A percentile compares a stretch with the other conserved stretches of the same genome.
phyloP scores from a whole-genome alignment of 768 basidiomycete genomes.

The Pleurotus citrinopileatus region DNA sequence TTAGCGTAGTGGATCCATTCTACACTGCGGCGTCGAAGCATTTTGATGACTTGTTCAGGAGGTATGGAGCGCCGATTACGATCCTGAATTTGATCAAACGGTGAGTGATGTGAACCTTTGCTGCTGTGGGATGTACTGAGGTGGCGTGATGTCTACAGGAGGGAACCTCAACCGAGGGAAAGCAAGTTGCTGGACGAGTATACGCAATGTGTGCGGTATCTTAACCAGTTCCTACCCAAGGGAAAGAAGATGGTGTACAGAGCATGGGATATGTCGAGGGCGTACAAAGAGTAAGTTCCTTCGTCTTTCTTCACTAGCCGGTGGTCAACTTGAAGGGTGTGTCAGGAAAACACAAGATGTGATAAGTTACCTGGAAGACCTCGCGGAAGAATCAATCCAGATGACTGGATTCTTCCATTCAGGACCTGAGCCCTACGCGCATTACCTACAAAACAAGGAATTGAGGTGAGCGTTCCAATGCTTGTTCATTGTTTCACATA shows the following conservation, averaged over 20 bases:
- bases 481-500: neutral
- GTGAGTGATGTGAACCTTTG: neutral
- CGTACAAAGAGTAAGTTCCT: constrained; percentile 76
- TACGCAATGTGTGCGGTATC: constrained; percentile 85
- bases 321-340: neutral
- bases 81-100: constrained; percentile 92
- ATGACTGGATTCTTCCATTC: constrained; percentile 96
- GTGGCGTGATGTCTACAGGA: neutral
- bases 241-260: constrained; percentile 88
- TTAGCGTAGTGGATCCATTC: constrained; percentile 93
- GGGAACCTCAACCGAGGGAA: constrained; percentile 77
- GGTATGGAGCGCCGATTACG: constrained; percentile 88
- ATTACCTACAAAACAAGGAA: constrained; percentile 46
- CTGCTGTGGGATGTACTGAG: neutral
- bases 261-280: constrained; percentile 95
- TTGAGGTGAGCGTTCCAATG: neutral
- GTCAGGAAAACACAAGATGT: constrained; percentile 91
- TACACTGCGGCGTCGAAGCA: constrained; percentile 91
- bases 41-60: constrained; percentile 85
- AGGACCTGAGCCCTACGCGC: constrained; percentile 81
- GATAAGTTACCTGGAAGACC: constrained; percentile 90
- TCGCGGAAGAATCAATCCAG: constrained; percentile 91
- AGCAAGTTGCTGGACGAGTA: constrained; percentile 89
- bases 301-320: neutral
- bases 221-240: constrained; percentile 92